These are phyloP conservation scores for Lactifluus volemus DNA, from an alignment of 768 basidiomycete species.

Conservation along the genomic window DNA sequence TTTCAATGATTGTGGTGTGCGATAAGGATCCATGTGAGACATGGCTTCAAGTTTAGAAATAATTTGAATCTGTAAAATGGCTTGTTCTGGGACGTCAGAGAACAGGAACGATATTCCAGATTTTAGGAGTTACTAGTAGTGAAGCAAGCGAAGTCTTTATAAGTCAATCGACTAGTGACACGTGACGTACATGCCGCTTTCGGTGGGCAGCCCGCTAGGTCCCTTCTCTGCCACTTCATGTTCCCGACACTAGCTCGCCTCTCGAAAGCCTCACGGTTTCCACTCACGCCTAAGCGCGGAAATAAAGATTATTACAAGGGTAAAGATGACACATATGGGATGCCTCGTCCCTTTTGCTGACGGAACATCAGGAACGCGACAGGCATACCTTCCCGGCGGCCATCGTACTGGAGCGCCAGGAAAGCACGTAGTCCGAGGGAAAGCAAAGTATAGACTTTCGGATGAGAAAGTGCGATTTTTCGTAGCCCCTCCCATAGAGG, in stretches of 20 bases:
- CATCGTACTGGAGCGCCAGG: slow-evolving; percentile 85
- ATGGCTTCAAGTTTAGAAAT: too few species aligned
- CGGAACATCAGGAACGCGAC: slow-evolving; percentile 56
- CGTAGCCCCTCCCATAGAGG: slow-evolving; percentile 66
- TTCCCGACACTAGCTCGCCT: slow-evolving; percentile 33
- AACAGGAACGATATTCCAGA: too few species aligned
- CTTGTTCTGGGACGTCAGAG: too few species aligned
- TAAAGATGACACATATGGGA: slow-evolving; percentile 23
- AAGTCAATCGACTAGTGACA: too few species aligned
- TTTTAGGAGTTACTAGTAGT: too few species aligned
- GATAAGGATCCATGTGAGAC: background rate
- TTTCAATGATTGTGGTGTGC: background rate
- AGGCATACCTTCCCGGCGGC: slow-evolving; percentile 75
- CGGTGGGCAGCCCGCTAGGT: background rate
- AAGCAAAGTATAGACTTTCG: slow-evolving; percentile 71
- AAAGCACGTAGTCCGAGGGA: slow-evolving; percentile 68
- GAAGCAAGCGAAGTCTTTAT: too few species aligned
- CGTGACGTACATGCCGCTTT: background rate
- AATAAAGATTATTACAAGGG: slow-evolving; percentile 99
- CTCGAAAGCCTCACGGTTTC: slow-evolving; percentile 77
- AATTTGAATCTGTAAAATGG: too few species aligned
- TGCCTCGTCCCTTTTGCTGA: background rate
- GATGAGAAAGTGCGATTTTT: slow-evolving; percentile 81
- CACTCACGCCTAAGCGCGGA: slow-evolving; percentile 77
- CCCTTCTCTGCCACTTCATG: background rate